Evolutionary conservation across 1,284 basidiomycete species (phyloP).

Genomic region (Tausonia pullulans): DNA sequence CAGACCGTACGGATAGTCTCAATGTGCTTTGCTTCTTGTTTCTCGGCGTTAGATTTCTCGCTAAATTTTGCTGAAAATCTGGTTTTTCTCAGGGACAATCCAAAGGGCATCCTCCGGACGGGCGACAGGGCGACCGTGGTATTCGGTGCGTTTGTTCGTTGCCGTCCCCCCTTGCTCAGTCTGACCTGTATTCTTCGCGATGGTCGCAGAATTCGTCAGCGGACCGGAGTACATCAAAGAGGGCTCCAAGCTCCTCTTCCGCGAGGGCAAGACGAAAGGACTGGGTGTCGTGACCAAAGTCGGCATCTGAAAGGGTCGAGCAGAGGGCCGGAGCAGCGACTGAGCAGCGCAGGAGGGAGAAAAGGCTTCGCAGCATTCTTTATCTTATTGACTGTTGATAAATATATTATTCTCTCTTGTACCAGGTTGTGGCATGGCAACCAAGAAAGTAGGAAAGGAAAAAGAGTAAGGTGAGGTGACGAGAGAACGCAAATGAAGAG

Average conservation of each 20-base stretch:
- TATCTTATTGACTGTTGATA: slow-evolving; percentile 51
- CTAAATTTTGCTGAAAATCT: neutral
- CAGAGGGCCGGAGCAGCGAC: neutral
- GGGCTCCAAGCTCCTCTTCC: slow-evolving; percentile 80
- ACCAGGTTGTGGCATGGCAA: slow-evolving; percentile 51
- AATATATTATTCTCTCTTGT: slow-evolving; percentile 62
- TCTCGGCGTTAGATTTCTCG: neutral
- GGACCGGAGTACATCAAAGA: slow-evolving; percentile 82
- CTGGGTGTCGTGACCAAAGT: slow-evolving; percentile 12
- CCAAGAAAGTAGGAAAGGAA: neutral
- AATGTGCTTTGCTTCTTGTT: slow-evolving; percentile 34
- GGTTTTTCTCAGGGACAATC: slow-evolving; percentile 46
- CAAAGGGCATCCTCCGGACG: slow-evolving; percentile 72
- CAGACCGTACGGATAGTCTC: slow-evolving; percentile 84
- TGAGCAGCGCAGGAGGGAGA: slow-evolving; percentile 66
- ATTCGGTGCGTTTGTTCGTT: slow-evolving; percentile 41
- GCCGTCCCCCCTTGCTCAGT: neutral
- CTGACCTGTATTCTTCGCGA: neutral
- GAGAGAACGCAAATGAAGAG: neutral
- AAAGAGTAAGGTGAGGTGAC: neutral
- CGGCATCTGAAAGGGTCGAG: neutral
- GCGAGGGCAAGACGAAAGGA: slow-evolving; percentile 79
- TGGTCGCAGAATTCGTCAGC: slow-evolving; percentile 42
- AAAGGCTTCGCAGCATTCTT: slow-evolving; percentile 37
- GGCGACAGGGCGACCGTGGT: slow-evolving; percentile 80